Evolutionary conservation across 1,284 basidiomycete species (phyloP), one percentile per base, ranked within the genome.

Genomic region (Vanrija sp.): DNA sequence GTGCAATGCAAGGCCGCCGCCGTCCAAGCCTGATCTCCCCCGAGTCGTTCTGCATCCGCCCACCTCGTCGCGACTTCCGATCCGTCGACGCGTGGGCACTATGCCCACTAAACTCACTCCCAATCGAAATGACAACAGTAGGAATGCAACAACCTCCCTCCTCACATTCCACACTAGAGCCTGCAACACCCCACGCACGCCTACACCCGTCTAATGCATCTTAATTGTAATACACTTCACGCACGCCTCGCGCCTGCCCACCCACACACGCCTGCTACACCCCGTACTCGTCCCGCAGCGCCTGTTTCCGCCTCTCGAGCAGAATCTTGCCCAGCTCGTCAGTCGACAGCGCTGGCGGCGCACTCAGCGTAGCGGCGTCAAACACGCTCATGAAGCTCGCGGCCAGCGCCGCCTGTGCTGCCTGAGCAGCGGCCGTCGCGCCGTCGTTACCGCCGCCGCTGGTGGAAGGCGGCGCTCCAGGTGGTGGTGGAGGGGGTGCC

Each of bases 241-340:
- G 34, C 34, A 34, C 34, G 34, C 34, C 34, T 34, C 9, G 19
- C 28, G 34, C 34, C 44, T 18, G 28, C 44, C 21, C 44, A 15
- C 19, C 16, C 29, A 19, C 18, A 19, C 39, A 19, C 19, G 19
- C 42, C 42, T 43, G 4, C 48, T 61, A 72, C 28, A 76, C 73
- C 12, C 74, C 78, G 71, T 88, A 88, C 78, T 95, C 90, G 62
- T 90, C 87, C 54, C 93, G 83, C 49, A 96, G 74, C 16, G 87
- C 86, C 73, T 85, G 81, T 79, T 96, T 96, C 70, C 89, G 81
- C 63, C 91, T 78, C 40, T 82, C 83, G 54, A 97, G 80, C 52
- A 97, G 73, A 21, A 88, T 83, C 29, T 78, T 75, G 69, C 92
- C 90, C 84, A 92, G 87, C 76, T 94, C 89, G 51, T 85, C 83